Evolutionary conservation across 352 stramenopile species (phyloP).

Genomic region (Phytopythium vexans): DNA sequence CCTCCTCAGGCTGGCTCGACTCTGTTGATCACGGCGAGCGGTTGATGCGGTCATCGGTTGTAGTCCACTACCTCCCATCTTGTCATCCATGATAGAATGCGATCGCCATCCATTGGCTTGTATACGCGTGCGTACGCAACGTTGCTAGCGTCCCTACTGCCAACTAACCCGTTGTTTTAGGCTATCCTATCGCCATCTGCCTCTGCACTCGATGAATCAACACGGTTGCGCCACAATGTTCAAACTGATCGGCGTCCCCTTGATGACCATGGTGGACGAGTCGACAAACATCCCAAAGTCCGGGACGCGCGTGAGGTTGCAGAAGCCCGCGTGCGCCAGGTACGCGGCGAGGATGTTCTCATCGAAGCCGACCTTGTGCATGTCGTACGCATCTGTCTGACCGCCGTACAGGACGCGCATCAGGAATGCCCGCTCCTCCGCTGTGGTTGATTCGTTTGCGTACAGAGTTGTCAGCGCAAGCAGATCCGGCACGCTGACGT

Average conservation of each 20-base stretch:
- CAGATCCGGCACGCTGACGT: conserved; percentile 69
- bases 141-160: too few relatives aligned
- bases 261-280: conserved; percentile 36
- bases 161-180: too few relatives aligned
- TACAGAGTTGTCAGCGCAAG: conserved; percentile 57
- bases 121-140: too few relatives aligned
- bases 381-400: conserved; percentile 62
- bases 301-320: conserved; percentile 38
- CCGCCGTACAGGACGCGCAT: conserved; percentile 77
- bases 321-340: conserved; percentile 50
- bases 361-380: conserved; percentile 81
- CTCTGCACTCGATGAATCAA: conserved; percentile 4
- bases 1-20: too few relatives aligned
- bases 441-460: conserved; percentile 40
- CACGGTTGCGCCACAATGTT: conserved; percentile 51
- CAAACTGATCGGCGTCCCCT: conserved; percentile 54
- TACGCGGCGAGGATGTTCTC: conserved; percentile 42
- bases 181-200: too few relatives aligned
- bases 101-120: too few relatives aligned
- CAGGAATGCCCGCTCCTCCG: conserved; percentile 54
- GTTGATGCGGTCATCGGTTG: too few relatives aligned
- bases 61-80: too few relatives aligned
- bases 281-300: conserved; percentile 60
- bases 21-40: too few relatives aligned
- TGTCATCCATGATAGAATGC: too few relatives aligned